phyloP scores from a whole-genome alignment of 805 yeast species.

The Yamadazyma scolyti region DNA sequence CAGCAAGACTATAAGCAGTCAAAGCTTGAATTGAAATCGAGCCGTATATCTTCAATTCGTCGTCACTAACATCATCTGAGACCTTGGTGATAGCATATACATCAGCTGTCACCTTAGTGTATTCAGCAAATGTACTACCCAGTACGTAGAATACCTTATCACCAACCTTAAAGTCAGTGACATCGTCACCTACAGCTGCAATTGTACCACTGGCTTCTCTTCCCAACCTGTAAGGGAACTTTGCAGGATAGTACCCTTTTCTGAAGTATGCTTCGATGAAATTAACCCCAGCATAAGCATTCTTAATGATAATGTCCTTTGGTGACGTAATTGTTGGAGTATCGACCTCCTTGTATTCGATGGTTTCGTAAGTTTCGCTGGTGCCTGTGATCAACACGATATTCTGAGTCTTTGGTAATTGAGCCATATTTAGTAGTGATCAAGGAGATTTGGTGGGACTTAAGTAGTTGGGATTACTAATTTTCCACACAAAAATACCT shows the following conservation, averaged over 20 bases:
- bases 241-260: conserved; percentile 67
- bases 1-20: conserved; percentile 71
- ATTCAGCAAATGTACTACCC: conserved; percentile 65
- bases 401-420: conserved; percentile 54
- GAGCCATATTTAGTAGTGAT: conserved; percentile 3
- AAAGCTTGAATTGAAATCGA: conserved; percentile 67
- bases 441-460: no score
- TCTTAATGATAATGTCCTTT: conserved; percentile 63
- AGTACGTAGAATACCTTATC: conserved; percentile 65
- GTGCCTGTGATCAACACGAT: conserved; percentile 51
- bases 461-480: no score
- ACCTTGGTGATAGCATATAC: conserved; percentile 43
- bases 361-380: conserved; percentile 54
- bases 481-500: no score
- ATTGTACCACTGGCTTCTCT: conserved; percentile 72
- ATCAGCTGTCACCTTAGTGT: conserved; percentile 45
- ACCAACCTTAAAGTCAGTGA: conserved; percentile 55
- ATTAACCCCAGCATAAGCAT: conserved; percentile 75
- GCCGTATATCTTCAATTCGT: conserved; percentile 51
- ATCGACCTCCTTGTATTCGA: conserved; percentile 53
- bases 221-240: conserved; percentile 63
- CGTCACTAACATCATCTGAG: conserved; percentile 45
- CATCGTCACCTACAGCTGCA: conserved; percentile 59
- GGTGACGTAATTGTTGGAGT: conserved; percentile 54
- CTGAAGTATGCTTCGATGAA: conserved; percentile 83